Conservation (phyloP, 768 basidiomycete species). For the Albatrellus ellisii region DNA sequence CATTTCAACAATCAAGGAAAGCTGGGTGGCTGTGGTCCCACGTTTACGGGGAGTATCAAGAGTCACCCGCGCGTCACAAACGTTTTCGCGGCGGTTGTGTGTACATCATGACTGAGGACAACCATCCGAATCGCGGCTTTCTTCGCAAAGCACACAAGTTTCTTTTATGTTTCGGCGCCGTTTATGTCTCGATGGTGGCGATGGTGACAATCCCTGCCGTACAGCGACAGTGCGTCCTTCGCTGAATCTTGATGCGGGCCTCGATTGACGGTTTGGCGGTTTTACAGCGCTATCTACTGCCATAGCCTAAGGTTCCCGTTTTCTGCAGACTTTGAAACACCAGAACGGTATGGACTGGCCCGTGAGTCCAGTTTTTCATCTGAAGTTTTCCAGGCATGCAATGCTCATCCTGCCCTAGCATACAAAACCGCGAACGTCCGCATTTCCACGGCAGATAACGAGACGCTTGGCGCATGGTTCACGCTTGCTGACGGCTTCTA, state of each 20-base stretch:
- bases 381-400: not conserved
- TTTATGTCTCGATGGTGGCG: slow-evolving; percentile 37
- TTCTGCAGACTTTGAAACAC: slow-evolving; percentile 47
- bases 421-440: slow-evolving; percentile 58
- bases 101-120: no score
- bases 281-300: slow-evolving; percentile 41
- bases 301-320: slow-evolving; percentile 54
- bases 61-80: no score
- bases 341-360: slow-evolving; percentile 72
- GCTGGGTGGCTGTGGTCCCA: no score
- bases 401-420: not conserved
- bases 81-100: no score
- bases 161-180: slow-evolving; percentile 29
- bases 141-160: slow-evolving; percentile 18
- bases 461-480: slow-evolving; percentile 79
- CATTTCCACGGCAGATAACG: slow-evolving; percentile 64
- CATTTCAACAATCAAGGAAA: no score
- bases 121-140: slow-evolving; percentile 3
- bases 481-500: slow-evolving; percentile 57
- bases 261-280: no score
- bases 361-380: slow-evolving; percentile 35
- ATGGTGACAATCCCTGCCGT: slow-evolving; percentile 46
- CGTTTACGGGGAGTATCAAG: no score
- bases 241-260: slow-evolving; percentile 9
- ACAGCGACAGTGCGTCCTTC: slow-evolving; percentile 49